Percentiles rank a stretch among this genome's conserved stretches.
Conservation (phyloP, 352 stramenopile species). For the Phytophthora citricola region DNA sequence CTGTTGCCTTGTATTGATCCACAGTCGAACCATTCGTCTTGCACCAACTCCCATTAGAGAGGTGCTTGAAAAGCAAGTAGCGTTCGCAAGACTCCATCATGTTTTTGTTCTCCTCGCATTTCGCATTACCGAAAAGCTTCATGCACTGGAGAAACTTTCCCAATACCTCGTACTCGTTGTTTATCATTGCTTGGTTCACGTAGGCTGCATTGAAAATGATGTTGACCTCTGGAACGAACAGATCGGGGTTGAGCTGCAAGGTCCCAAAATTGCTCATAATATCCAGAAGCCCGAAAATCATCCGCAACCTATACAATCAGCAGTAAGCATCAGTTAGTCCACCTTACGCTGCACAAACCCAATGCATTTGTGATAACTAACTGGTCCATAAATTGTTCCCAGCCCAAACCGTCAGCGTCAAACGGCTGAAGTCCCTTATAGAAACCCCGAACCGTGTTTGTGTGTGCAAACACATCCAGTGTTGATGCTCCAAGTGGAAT, state of each 20-base stretch:
- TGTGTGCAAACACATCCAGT: constrained; percentile 80
- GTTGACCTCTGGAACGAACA: constrained; percentile 76
- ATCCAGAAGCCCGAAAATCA: constrained; percentile 83
- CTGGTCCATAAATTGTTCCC: constrained; percentile 77
- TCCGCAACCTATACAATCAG: constrained; percentile 56
- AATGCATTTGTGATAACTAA: constrained; percentile 30
- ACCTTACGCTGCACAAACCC: not conserved
- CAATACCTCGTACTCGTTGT: constrained; percentile 75
- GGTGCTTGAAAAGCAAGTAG: constrained; percentile 72
- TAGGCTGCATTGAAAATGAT: constrained; percentile 80
- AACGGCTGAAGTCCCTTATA: constrained; percentile 81
- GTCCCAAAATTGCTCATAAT: constrained; percentile 84
- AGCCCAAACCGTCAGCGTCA: constrained; percentile 66
- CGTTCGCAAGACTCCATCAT: constrained; percentile 69
- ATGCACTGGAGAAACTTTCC: constrained; percentile 83
- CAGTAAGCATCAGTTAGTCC: constrained; percentile 6
- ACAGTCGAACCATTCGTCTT: constrained; percentile 54
- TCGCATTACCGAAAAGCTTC: constrained; percentile 66
- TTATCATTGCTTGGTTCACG: constrained; percentile 78
- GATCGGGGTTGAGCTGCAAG: constrained; percentile 65
- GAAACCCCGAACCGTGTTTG: constrained; percentile 59
- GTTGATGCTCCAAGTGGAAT: constrained; percentile 71
- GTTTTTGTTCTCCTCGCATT: constrained; percentile 42
- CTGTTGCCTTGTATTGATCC: constrained; percentile 85
- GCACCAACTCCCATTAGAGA: constrained; percentile 79